Conservation (phyloP, 169 alveolate species). For the Babesia ovata region DNA sequence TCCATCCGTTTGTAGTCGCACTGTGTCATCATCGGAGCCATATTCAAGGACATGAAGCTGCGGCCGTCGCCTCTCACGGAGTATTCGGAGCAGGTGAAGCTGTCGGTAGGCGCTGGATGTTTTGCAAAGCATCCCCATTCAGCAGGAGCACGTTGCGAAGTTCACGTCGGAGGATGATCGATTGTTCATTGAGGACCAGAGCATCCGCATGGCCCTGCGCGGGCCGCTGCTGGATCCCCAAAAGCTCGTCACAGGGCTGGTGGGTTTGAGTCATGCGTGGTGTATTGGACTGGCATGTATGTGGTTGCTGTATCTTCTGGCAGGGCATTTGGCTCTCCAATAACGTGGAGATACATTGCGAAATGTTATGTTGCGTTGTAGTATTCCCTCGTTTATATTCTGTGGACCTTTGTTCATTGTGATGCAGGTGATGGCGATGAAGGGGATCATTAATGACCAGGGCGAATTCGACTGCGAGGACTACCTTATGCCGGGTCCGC, state of each 20-base stretch:
- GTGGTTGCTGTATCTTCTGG: too few species aligned
- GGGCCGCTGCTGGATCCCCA: conserved; percentile 62
- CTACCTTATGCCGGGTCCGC: conserved; percentile 61
- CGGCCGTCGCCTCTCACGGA: conserved; percentile 70
- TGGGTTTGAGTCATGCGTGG: background rate
- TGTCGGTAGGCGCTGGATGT: conserved; percentile 15
- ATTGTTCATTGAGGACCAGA: conserved; percentile 58
- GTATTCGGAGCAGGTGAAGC: conserved; percentile 37
- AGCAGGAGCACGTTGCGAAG: conserved; percentile 39
- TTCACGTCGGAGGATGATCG: conserved; percentile 59
- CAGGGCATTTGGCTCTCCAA: too few species aligned
- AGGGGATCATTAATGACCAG: conserved; percentile 53
- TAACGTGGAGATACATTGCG: too few species aligned
- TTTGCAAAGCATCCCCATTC: background rate
- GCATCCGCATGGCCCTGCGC: conserved; percentile 39
- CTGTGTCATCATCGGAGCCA: conserved; percentile 61
- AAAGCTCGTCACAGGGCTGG: conserved; percentile 62
- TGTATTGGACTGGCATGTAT: background rate
- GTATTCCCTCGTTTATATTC: background rate
- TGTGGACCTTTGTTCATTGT: background rate
- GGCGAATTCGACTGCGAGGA: conserved; percentile 59
- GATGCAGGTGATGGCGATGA: conserved; percentile 51
- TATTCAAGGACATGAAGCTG: conserved; percentile 66
- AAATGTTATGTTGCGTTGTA: background rate
- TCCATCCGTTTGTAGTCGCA: conserved; percentile 21